These are phyloP conservation scores for Cladobotryum mycophilum DNA, from an alignment of 2,329 filamentous ascomycete species.

Conservation along the genomic window DNA sequence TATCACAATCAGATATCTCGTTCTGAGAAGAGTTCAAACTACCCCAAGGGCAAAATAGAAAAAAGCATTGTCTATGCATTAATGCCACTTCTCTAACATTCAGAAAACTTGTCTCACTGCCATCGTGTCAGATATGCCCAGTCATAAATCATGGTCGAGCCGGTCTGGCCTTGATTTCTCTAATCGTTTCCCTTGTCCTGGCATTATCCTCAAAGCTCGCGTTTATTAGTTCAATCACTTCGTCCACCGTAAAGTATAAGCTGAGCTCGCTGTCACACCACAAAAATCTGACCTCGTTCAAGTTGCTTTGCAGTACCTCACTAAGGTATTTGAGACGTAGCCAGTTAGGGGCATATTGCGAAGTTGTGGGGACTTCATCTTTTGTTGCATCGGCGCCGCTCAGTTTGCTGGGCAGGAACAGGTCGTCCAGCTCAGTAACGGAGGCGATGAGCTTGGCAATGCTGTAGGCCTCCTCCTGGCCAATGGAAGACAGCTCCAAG, in stretches of 20 bases:
- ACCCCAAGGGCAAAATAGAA: no score
- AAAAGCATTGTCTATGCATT: no score
- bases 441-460: constrained; percentile 53
- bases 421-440: constrained; percentile 52
- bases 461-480: constrained; percentile 58
- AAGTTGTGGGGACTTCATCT: constrained; percentile 46
- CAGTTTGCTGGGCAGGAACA: constrained; percentile 47
- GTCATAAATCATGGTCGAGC: neutral
- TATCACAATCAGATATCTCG: no score
- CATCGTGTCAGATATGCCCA: no score
- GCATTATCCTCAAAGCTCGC: constrained; percentile 60
- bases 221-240: constrained; percentile 57
- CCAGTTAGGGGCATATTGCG: constrained; percentile 57
- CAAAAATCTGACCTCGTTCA: constrained; percentile 55
- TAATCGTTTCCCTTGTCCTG: constrained; percentile 51
- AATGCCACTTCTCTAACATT: no score
- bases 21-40: no score
- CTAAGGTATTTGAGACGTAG: constrained; percentile 58
- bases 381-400: constrained; percentile 19
- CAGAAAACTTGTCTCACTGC: no score
- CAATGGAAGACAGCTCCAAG: constrained; percentile 54
- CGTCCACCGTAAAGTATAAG: constrained; percentile 53
- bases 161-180: constrained; percentile 50
- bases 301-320: constrained; percentile 60
- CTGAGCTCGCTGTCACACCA: constrained; percentile 63